Conservation (phyloP, 1,139 yeast species). For the Taphrina populina region DNA sequence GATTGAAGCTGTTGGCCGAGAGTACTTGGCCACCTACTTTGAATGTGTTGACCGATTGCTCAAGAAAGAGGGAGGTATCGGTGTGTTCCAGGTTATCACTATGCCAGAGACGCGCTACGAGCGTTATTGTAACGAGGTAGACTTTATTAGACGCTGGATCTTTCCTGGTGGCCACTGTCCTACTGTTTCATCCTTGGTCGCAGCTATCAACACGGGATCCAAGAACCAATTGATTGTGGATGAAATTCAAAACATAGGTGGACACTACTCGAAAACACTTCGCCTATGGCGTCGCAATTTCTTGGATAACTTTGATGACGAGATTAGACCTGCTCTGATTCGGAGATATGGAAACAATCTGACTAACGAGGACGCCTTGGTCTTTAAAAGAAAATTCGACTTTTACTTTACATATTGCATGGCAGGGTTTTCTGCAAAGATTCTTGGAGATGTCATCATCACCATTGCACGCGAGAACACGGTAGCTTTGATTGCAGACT, state of each 20-base stretch:
- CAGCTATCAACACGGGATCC: conserved; percentile 29
- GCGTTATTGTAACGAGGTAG: conserved; percentile 30
- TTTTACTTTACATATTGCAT: conserved; percentile 30
- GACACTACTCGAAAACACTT: conserved; percentile 30
- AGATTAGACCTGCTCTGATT: conserved; percentile 24
- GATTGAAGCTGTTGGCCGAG: conserved; percentile 32
- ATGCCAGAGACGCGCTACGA: conserved; percentile 90
- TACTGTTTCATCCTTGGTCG: conserved; percentile 25
- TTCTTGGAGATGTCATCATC: conserved; percentile 28
- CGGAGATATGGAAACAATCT: conserved; percentile 19
- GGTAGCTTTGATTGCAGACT: conserved; percentile 11
- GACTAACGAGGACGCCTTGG: conserved; percentile 15
- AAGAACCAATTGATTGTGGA: conserved; percentile 27
- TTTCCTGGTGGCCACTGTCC: conserved; percentile 34
- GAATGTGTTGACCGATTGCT: conserved; percentile 24
- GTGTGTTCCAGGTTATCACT: conserved; percentile 57
- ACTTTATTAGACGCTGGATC: conserved; percentile 32
- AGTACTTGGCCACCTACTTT: conserved; percentile 30
- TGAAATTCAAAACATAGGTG: conserved; percentile 29
- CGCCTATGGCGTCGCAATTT: conserved; percentile 26
- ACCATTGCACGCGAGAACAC: conserved; percentile 29
- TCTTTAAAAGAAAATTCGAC: conserved; percentile 25
- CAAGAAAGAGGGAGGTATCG: conserved; percentile 49
- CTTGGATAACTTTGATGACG: conserved; percentile 24
- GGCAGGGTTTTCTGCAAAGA: conserved; percentile 29